Conservation (phyloP, 2,329 filamentous ascomycete species). For the Aspergillus costaricaensis region DNA sequence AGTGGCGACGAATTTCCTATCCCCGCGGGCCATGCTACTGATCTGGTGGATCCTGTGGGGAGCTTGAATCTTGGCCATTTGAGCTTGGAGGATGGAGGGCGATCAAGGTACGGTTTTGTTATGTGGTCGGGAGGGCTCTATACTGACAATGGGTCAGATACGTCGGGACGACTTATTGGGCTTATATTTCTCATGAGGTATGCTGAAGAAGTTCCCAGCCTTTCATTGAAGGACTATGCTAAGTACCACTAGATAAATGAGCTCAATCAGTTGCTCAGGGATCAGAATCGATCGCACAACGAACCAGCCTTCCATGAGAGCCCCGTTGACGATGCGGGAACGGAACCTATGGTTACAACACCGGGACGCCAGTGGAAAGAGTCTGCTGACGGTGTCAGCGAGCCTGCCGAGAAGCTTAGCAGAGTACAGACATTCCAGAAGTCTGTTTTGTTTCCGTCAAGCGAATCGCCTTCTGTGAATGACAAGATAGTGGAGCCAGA, state of each 20-base stretch:
- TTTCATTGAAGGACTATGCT: slow-evolving; percentile 1
- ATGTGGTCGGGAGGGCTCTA: slow-evolving; percentile 9
- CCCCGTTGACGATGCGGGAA: slow-evolving; percentile 24
- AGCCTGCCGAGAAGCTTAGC: slow-evolving; percentile 18
- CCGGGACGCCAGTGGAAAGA: slow-evolving; percentile 24
- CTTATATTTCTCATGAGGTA: slow-evolving; percentile 49
- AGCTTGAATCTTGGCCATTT: slow-evolving; percentile 45
- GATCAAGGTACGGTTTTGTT: slow-evolving; percentile 41
- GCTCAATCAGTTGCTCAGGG: slow-evolving; percentile 46
- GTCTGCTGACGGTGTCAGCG: slow-evolving; percentile 19
- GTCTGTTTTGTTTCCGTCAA: slow-evolving; percentile 40
- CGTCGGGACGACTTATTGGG: slow-evolving; percentile 50
- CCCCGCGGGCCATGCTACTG: slow-evolving; percentile 43
- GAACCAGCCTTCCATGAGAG: slow-evolving; percentile 22
- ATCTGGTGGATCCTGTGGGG: slow-evolving; percentile 45
- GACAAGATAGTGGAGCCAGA: slow-evolving; percentile 40
- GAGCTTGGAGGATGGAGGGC: slow-evolving; percentile 47
- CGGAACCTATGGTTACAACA: slow-evolving; percentile 20
- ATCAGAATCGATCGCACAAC: slow-evolving; percentile 43
- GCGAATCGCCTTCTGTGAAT: slow-evolving; percentile 38
- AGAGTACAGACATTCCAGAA: slow-evolving; percentile 37
- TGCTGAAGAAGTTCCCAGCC: background rate
- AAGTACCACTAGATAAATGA: slow-evolving; percentile 43
- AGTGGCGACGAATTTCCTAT: slow-evolving; percentile 47
- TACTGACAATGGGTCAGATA: slow-evolving; percentile 34